Base-by-base conservation (phyloP, 148 eudicot species). In the Euryodendron excelsum region DNA sequence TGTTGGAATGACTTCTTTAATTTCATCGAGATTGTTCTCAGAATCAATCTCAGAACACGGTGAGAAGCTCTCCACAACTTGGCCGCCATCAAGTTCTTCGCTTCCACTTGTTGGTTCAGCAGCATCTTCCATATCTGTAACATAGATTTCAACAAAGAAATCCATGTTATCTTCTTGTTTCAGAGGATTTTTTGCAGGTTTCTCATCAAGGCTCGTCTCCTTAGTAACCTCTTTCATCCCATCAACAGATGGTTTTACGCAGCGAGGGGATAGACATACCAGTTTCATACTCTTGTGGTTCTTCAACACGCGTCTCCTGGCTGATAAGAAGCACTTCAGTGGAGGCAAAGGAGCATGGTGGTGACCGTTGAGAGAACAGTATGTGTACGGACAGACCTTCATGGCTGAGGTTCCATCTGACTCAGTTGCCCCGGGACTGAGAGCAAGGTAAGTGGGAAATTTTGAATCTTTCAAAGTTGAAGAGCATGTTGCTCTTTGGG, bases 301-400 rank as follows among this genome's bases (percentile, higher is more conserved):
- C 86, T 90, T 92, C 80, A 92, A 28, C 77, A 77, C 9, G 68
- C 71, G 83, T 78, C 95, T 86, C 79, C 82, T 92, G 56, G 88
- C 82, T 41, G 86, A 72, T 88, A 94, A 77, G 88, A 94, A 94
- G 60, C 67, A 33, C 85, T 89, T 92, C 69, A 92, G 80, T 1
- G 98, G 93, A 21, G 95, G 89, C 63, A 83, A 55, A 72, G 87
- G 76, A 15, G 83, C 69, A 27, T 91, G 97, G 39, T 58, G 87
- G 84, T 92, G 94, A 69, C 97, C 98, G 60, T 92, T 94, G 34
- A 92, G 92, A 44, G 98, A 94, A 73, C 98, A 94, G 37, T 94
- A 91, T 1, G 80, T 89, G 69, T 94, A 94, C 4, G 92, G 89
- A 73, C 98, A 94, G 18, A 94, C 93, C 80, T 90, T 89, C 84